Evolutionary conservation across 2,329 filamentous ascomycete species (phyloP).

Genomic region (Ceratocystis cacaofunesta): DNA sequence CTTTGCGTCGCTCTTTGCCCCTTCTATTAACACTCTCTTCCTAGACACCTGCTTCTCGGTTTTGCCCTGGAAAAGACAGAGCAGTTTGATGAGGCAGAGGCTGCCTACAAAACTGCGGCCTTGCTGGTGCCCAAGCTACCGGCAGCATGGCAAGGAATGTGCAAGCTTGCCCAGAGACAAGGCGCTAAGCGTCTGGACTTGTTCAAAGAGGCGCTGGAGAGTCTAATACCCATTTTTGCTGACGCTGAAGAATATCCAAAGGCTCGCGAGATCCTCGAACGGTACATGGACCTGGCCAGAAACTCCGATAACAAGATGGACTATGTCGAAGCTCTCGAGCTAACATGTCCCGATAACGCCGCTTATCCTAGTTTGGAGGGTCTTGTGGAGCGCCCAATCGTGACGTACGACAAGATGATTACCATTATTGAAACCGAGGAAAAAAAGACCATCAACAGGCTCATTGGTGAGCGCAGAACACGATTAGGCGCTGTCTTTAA

Average conservation of each 20-base stretch:
- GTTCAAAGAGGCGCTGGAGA: constrained; percentile 34
- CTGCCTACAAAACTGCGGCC: constrained; percentile 58
- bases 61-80: constrained; percentile 69
- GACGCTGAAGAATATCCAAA: constrained; percentile 49
- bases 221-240: constrained; percentile 59
- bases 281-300: constrained; percentile 60
- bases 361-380: constrained; percentile 76
- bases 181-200: constrained; percentile 26
- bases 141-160: constrained; percentile 83
- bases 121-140: constrained; percentile 56
- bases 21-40: background rate
- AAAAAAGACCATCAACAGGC: constrained; percentile 72
- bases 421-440: constrained; percentile 76
- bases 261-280: constrained; percentile 57
- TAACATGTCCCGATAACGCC: constrained; percentile 65
- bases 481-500: constrained; percentile 70
- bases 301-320: constrained; percentile 57
- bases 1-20: background rate
- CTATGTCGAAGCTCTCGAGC: constrained; percentile 58
- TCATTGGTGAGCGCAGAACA: constrained; percentile 79
- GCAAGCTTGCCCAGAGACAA: constrained; percentile 60
- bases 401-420: constrained; percentile 68
- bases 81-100: constrained; percentile 57
- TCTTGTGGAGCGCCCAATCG: constrained; percentile 60
- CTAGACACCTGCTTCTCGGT: constrained; percentile 55